Percentiles rank a stretch among this genome's conserved stretches.
Conservation (phyloP, 176 grass and related monocot species). For the Triticum aestivum region IWGSC_CS_RefSeq_v2.1 NC_057811.1:145304847-145305346, state of each 20-base stretch:
- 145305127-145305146: conserved; percentile 43
- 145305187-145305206: conserved; percentile 89
- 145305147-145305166: conserved; percentile 84
- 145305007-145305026: conserved; percentile 97
- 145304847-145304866: conserved; percentile 2
- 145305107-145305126: not conserved
- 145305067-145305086: conserved; percentile 13
- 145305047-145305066: conserved; percentile 93
- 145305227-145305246: conserved; percentile 19
- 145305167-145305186: conserved; percentile 99
- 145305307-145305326: conserved; percentile 92
- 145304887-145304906: not conserved
- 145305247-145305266: conserved; percentile 37
- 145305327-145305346: conserved; percentile 80
- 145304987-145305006: conserved; percentile 91
- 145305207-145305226: conserved; percentile 91
- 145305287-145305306: conserved; percentile 99
- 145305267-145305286: conserved; percentile 57
- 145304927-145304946: conserved; percentile 6
- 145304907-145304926: not conserved
- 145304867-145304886: not conserved
- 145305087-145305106: conserved; percentile 1
- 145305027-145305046: conserved; percentile 87
- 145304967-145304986: conserved; percentile 48
- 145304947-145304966: not conserved